Evolutionary conservation across 257 asterid species (phyloP).

Genomic region (Nicotiana noctiflora): DNA sequence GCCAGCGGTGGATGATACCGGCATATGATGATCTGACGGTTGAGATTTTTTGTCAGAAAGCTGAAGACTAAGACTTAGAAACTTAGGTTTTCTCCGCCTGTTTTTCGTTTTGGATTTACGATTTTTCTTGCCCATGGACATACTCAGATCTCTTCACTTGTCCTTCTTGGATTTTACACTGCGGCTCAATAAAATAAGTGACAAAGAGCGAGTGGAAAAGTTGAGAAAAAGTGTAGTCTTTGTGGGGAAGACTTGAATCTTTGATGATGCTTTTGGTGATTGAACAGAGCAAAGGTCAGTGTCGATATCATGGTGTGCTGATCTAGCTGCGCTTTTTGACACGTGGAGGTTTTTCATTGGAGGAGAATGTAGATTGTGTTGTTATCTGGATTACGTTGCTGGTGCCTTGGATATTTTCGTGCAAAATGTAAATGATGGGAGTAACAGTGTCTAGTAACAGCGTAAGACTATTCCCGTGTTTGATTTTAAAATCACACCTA

Average conservation of each 20-base stretch:
- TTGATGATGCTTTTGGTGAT: constrained; percentile 4
- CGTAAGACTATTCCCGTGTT: too few species aligned
- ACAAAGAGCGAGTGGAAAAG: constrained; percentile 8
- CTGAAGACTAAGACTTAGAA: constrained; percentile 70
- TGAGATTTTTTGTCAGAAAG: constrained; percentile 33
- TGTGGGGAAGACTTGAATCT: constrained; percentile 16
- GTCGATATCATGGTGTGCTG: not conserved
- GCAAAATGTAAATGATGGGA: not conserved
- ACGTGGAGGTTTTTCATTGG: constrained; percentile 47
- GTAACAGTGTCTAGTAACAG: not conserved
- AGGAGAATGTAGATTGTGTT: constrained; percentile 1
- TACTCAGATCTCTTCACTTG: constrained; percentile 17
- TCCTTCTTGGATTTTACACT: not conserved
- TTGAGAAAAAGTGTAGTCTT: constrained; percentile 7
- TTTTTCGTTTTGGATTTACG: constrained; percentile 3
- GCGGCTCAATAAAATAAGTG: not conserved
- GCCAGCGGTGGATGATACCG: not conserved
- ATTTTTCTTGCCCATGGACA: not conserved
- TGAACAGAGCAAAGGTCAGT: constrained; percentile 2
- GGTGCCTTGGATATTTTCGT: constrained; percentile 5
- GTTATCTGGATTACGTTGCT: constrained; percentile 50
- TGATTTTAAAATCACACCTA: too few species aligned
- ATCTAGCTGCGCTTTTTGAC: constrained; percentile 10
- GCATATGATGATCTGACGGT: not conserved
- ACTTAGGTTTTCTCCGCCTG: constrained; percentile 51